Percentiles rank a stretch among this genome's conserved stretches.
phyloP scores from a whole-genome alignment of 2,329 filamentous ascomycete genomes.

The Nemania sp. region DNA sequence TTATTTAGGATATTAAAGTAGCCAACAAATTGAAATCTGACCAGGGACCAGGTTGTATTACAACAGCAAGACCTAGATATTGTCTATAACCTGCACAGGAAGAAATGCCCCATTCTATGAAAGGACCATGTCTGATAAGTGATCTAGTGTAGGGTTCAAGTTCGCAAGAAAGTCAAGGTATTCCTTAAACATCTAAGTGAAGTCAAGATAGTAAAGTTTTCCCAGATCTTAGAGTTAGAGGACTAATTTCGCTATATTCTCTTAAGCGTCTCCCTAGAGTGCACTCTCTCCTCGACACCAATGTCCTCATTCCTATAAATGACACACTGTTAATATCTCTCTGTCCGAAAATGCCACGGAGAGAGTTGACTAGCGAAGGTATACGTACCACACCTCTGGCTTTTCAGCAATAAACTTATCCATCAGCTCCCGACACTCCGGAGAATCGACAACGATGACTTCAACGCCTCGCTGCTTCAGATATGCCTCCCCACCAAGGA shows the following conservation, averaged over 20 bases:
- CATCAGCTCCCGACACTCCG: conserved; percentile 70
- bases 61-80: too few relatives aligned
- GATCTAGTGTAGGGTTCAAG: too few relatives aligned
- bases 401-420: conserved; percentile 71
- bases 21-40: too few relatives aligned
- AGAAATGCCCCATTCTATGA: too few relatives aligned
- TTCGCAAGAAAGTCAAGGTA: too few relatives aligned
- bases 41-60: too few relatives aligned
- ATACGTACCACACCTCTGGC: conserved; percentile 68
- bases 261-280: conserved; percentile 31
- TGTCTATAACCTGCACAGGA: too few relatives aligned
- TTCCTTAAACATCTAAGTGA: too few relatives aligned
- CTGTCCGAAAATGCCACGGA: background rate
- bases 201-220: too few relatives aligned
- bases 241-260: background rate
- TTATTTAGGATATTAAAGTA: too few relatives aligned
- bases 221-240: too few relatives aligned
- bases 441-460: conserved; percentile 69
- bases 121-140: too few relatives aligned
- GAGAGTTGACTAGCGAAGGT: background rate
- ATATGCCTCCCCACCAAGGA: conserved; percentile 73
- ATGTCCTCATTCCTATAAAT: conserved; percentile 39
- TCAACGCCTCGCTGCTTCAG: conserved; percentile 69
- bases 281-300: conserved; percentile 37
- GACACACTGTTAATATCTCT: background rate